A percentile compares a stretch with the other conserved stretches of the same genome.
phyloP scores from a whole-genome alignment of 2,329 filamentous ascomycete species.

The Pestalotiopsis fici region DNA sequence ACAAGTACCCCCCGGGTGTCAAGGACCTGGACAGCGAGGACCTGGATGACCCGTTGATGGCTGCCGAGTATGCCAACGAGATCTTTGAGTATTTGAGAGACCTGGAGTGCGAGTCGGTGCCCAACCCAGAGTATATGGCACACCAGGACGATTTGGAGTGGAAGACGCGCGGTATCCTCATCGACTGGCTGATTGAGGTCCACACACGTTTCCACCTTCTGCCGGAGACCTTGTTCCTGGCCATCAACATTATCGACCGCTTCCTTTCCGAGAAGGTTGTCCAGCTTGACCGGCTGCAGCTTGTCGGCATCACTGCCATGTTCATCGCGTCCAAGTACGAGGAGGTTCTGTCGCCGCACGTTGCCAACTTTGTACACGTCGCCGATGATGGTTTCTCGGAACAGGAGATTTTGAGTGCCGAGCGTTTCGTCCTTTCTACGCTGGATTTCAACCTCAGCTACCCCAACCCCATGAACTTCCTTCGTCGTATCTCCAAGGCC shows the following conservation, averaged over 20 bases:
- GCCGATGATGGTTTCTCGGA: slow-evolving; percentile 96
- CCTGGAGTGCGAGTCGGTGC: slow-evolving; percentile 75
- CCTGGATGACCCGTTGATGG: slow-evolving; percentile 92
- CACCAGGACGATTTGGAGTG: slow-evolving; percentile 94
- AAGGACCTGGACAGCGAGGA: slow-evolving; percentile 84
- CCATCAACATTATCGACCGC: slow-evolving; percentile 97
- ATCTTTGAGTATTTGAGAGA: slow-evolving; percentile 96
- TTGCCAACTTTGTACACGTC: slow-evolving; percentile 95
- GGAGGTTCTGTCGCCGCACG: slow-evolving; percentile 94
- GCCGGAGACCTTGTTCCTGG: slow-evolving; percentile 93
- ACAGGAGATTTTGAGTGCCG: slow-evolving; percentile 93
- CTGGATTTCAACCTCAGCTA: slow-evolving; percentile 98
- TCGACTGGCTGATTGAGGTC: slow-evolving; percentile 98
- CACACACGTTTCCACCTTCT: slow-evolving; percentile 95
- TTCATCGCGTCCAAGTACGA: slow-evolving; percentile 99
- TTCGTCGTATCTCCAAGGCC: slow-evolving; percentile 96
- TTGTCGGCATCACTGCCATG: slow-evolving; percentile 98
- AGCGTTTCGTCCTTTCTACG: slow-evolving; percentile 88
- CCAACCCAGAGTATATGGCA: slow-evolving; percentile 93
- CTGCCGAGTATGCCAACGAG: slow-evolving; percentile 93
- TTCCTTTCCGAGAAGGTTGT: slow-evolving; percentile 96
- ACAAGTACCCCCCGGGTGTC: slow-evolving; percentile 39
- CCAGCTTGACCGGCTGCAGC: slow-evolving; percentile 90
- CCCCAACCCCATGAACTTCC: slow-evolving; percentile 99
- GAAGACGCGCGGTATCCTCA: slow-evolving; percentile 96